Percentiles rank a stretch among this genome's conserved stretches.
Conservation (phyloP, 345 rosid genomes). For the Durio zibethinus region DNA sequence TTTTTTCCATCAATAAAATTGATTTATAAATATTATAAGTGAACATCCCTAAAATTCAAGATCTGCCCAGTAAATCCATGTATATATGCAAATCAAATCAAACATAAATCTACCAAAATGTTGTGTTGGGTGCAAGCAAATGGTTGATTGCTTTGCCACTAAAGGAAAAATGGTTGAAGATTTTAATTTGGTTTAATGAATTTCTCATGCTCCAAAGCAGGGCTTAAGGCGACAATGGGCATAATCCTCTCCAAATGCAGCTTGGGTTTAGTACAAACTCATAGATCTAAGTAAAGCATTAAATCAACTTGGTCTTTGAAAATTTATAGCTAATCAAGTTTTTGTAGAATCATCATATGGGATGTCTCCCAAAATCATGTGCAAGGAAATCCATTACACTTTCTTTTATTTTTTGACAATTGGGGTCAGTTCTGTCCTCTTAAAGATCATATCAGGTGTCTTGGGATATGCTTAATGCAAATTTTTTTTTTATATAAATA, state of each 20-base stretch:
- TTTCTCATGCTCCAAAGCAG: background rate
- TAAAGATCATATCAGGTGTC: background rate
- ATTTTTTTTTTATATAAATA: background rate
- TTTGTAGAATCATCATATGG: slow-evolving; percentile 21
- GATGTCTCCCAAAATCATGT: slow-evolving; percentile 23
- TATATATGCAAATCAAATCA: too few relatives aligned
- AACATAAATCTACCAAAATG: too few relatives aligned
- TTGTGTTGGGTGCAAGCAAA: too few relatives aligned
- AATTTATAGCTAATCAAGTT: slow-evolving; percentile 1
- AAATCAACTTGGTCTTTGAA: slow-evolving; percentile 6
- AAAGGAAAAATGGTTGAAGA: background rate
- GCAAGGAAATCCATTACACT: slow-evolving; percentile 19
- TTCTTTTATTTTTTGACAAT: background rate
- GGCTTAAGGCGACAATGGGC: slow-evolving; percentile 18
- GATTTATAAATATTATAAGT: too few relatives aligned
- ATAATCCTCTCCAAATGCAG: slow-evolving; percentile 14
- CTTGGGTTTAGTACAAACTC: background rate
- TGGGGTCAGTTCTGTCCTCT: background rate
- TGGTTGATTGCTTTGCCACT: background rate
- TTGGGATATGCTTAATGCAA: background rate
- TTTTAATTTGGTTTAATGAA: background rate
- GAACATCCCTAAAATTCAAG: too few relatives aligned
- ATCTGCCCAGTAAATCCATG: too few relatives aligned
- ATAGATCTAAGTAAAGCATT: slow-evolving; percentile 11
- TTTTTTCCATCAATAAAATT: too few relatives aligned